These are phyloP conservation scores for Chrysosporium queenslandicum DNA, from an alignment of 2,329 filamentous ascomycete genomes.

Conservation along the genomic window DNA sequence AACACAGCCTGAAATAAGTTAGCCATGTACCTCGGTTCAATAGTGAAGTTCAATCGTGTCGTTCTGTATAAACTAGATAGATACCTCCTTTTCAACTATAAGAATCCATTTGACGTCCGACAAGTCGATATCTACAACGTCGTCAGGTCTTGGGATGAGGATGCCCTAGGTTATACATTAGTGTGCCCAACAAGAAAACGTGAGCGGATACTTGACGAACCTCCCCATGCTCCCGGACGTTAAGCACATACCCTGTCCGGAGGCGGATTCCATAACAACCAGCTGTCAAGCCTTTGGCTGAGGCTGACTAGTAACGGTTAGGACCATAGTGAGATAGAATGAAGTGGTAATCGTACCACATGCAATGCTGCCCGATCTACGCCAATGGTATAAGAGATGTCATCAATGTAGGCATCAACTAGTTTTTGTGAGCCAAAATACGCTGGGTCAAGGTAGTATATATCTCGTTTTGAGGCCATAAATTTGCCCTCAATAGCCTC, in stretches of 20 bases:
- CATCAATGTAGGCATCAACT: conserved; percentile 52
- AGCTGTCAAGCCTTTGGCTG: conserved; percentile 36
- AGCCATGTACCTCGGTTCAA: not conserved
- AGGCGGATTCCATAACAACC: conserved; percentile 27
- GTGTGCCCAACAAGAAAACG: not conserved
- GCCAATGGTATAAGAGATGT: conserved; percentile 50
- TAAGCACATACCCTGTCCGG: conserved; percentile 24
- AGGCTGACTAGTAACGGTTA: conserved; percentile 37
- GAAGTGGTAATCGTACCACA: conserved; percentile 35
- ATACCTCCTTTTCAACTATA: conserved; percentile 55
- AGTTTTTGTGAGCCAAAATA: conserved; percentile 49
- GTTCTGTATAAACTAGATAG: not conserved
- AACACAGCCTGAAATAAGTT: conserved; percentile 46
- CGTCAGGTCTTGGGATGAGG: conserved; percentile 42
- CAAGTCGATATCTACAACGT: conserved; percentile 39
- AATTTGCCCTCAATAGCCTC: conserved; percentile 41
- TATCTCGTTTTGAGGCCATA: conserved; percentile 52
- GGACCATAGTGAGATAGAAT: too few relatives aligned
- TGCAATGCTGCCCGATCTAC: conserved; percentile 47
- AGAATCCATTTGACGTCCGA: conserved; percentile 47
- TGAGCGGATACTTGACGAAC: conserved; percentile 21
- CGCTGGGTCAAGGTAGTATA: conserved; percentile 53
- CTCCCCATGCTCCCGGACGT: conserved; percentile 31
- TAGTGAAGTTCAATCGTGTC: not conserved
- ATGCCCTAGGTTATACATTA: conserved; percentile 37